Conservation (phyloP, 1,284 basidiomycete species). For the Coniophora puteana region DNA sequence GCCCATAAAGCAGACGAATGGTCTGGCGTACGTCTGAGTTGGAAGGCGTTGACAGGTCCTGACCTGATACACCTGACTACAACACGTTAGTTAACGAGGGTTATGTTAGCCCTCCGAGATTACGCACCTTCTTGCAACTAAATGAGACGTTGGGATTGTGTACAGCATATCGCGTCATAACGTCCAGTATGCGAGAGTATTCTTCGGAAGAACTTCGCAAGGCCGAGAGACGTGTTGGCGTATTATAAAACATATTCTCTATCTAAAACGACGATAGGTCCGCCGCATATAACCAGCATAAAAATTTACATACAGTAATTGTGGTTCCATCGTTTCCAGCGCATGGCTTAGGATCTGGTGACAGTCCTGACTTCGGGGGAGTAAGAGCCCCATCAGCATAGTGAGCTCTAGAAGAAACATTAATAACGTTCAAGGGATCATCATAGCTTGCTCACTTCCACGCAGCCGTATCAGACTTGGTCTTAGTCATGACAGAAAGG, state of each 20-base stretch:
- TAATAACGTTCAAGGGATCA: neutral
- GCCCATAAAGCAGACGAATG: constrained; percentile 83
- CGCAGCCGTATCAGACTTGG: constrained; percentile 73
- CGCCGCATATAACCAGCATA: neutral
- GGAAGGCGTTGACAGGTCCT: constrained; percentile 84
- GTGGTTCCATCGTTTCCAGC: constrained; percentile 95
- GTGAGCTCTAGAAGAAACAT: constrained; percentile 52
- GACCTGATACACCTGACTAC: constrained; percentile 66
- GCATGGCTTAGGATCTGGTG: constrained; percentile 79
- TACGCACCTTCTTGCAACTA: constrained; percentile 83
- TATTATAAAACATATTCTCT: constrained; percentile 96
- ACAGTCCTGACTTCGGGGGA: constrained; percentile 64
- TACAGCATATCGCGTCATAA: constrained; percentile 92
- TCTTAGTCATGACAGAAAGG: constrained; percentile 88
- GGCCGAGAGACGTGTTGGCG: constrained; percentile 84
- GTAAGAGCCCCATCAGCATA: constrained; percentile 77
- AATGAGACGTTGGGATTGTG: constrained; percentile 90
- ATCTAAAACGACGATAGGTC: constrained; percentile 47
- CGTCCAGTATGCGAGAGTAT: constrained; percentile 88
- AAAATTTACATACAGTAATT: constrained; percentile 59
- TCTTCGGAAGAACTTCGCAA: constrained; percentile 88
- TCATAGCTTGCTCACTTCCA: constrained; percentile 91
- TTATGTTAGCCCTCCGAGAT: neutral
- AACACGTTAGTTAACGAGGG: constrained; percentile 2
- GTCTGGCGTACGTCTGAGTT: constrained; percentile 65